Evolutionary conservation across 768 basidiomycete genomes (phyloP).

Genomic region (Mycena latifolia): DNA sequence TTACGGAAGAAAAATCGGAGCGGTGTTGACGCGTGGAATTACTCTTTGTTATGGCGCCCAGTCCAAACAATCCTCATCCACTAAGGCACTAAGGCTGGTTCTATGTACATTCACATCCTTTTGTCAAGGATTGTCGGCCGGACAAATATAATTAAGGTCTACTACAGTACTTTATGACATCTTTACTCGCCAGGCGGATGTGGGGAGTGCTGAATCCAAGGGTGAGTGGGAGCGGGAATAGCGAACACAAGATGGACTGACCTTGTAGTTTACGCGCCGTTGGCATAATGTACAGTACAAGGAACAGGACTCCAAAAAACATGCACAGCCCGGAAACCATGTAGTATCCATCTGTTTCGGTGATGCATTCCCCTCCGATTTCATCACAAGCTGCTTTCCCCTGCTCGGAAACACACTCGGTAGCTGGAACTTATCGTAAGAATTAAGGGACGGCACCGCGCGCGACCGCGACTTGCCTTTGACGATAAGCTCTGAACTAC

Average conservation of each 20-base stretch:
- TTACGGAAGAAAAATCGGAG: constrained; percentile 21
- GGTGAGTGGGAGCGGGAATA: constrained; percentile 21
- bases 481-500: constrained; percentile 61
- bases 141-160: not conserved
- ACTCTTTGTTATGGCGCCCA: too few species aligned
- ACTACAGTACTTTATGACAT: constrained; percentile 47
- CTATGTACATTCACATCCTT: too few species aligned
- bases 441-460: not conserved
- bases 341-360: constrained; percentile 94
- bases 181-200: constrained; percentile 79
- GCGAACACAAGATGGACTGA: constrained; percentile 50
- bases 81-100: too few species aligned
- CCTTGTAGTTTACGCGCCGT: constrained; percentile 90
- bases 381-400: constrained; percentile 85
- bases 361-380: constrained; percentile 84
- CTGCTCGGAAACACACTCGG: constrained; percentile 93
- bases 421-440: constrained; percentile 56
- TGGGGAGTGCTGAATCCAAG: constrained; percentile 66
- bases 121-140: too few species aligned
- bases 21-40: constrained; percentile 55
- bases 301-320: constrained; percentile 76
- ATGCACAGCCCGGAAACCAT: constrained; percentile 86
- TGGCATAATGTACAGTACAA: constrained; percentile 85
- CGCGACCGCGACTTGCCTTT: constrained; percentile 57
- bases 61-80: too few species aligned